Conservation (phyloP, 2,329 filamentous ascomycete genomes). For the Fusarium mexicanum region DNA sequence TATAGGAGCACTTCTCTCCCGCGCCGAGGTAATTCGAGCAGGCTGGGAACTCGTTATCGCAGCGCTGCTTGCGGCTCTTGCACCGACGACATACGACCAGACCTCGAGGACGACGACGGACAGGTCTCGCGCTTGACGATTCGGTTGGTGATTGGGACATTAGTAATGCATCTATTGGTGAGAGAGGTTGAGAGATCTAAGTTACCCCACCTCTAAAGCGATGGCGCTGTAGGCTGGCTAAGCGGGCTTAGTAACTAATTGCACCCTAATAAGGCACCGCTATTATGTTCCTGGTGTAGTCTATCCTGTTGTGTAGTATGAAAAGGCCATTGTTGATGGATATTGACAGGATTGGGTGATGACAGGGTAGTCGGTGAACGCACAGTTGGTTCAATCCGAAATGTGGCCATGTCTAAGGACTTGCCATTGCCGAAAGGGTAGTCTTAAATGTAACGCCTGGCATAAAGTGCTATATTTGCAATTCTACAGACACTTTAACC, state of each 20-base stretch:
- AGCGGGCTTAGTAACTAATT: too few species aligned
- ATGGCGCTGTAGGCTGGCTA: not conserved
- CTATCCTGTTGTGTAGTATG: too few species aligned
- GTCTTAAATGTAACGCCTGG: not conserved
- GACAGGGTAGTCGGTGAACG: too few species aligned
- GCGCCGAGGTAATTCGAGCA: not conserved
- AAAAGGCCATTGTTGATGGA: too few species aligned
- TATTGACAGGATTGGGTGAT: too few species aligned
- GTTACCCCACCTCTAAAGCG: not conserved
- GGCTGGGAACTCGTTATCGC: not conserved
- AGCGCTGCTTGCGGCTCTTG: conserved; percentile 1
- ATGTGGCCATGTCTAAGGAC: not conserved
- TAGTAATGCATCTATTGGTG: not conserved
- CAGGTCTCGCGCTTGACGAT: not conserved
- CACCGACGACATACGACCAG: not conserved
- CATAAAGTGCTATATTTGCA: not conserved
- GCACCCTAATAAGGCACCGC: too few species aligned
- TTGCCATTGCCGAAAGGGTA: not conserved
- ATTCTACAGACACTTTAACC: accelerated
- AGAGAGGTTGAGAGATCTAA: not conserved
- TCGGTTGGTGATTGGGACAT: not conserved
- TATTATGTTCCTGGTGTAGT: too few species aligned
- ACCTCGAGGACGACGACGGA: not conserved
- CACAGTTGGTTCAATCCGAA: too few species aligned
- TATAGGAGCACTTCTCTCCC: not conserved